Evolutionary conservation across 306 rosid species (phyloP).

Genomic region (Trifolium dubium): DNA sequence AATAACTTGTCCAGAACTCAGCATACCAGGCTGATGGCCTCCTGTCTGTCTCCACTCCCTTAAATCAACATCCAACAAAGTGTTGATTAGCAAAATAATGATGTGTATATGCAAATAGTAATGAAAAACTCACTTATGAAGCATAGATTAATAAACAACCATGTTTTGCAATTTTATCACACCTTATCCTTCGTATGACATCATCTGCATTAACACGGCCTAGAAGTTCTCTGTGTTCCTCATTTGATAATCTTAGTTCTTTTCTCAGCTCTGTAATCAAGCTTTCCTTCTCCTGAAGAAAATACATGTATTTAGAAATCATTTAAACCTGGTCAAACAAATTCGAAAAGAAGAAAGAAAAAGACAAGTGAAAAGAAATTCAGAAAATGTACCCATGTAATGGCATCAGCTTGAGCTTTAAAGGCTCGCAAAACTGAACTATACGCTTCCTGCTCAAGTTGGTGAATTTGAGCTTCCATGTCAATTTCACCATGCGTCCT

Average conservation of each 20-base stretch:
- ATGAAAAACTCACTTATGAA: slow-evolving; percentile 30
- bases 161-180: slow-evolving; percentile 38
- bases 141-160: slow-evolving; percentile 25
- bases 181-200: slow-evolving; percentile 84
- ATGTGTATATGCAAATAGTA: slow-evolving; percentile 25
- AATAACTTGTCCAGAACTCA: slow-evolving; percentile 60
- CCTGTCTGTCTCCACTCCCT: slow-evolving; percentile 98
- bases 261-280: slow-evolving; percentile 89
- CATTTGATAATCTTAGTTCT: slow-evolving; percentile 89
- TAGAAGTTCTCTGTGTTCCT: slow-evolving; percentile 93
- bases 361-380: slow-evolving; percentile 41
- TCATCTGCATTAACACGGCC: slow-evolving; percentile 93
- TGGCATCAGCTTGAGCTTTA: slow-evolving; percentile 98
- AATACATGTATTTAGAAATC: slow-evolving; percentile 52
- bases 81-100: slow-evolving; percentile 39
- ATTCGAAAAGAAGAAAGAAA: slow-evolving; percentile 35
- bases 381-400: slow-evolving; percentile 82
- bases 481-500: slow-evolving; percentile 80
- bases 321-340: slow-evolving; percentile 61
- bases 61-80: slow-evolving; percentile 37
- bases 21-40: slow-evolving; percentile 71
- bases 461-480: slow-evolving; percentile 94
- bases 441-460: slow-evolving; percentile 96
- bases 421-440: slow-evolving; percentile 94
- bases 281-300: slow-evolving; percentile 94